Conservation (phyloP, 768 basidiomycete genomes). For the Auricularia cornea region DNA sequence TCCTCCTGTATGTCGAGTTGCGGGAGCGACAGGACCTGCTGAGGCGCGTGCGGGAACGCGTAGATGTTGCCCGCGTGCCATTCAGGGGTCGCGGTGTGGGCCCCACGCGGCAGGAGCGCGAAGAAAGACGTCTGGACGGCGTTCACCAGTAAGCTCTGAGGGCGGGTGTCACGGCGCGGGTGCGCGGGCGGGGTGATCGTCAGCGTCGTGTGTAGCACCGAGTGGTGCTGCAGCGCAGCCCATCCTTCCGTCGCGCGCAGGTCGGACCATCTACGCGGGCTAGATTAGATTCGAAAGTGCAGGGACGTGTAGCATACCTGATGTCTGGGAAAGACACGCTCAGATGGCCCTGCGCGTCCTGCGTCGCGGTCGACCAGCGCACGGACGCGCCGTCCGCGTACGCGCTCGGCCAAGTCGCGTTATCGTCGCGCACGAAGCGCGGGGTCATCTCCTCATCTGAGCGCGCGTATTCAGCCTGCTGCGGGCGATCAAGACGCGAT, state of each 20-base stretch:
- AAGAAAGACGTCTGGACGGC: conserved; percentile 72
- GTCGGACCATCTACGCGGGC: conserved; percentile 49
- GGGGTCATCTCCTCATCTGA: conserved; percentile 34
- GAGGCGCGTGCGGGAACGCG: conserved; percentile 43
- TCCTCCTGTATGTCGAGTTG: conserved; percentile 32
- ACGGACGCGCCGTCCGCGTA: conserved; percentile 55
- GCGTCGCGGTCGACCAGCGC: conserved; percentile 43
- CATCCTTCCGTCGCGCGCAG: conserved; percentile 76
- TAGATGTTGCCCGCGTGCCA: conserved; percentile 93
- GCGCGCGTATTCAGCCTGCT: neutral
- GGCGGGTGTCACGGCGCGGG: conserved; percentile 22
- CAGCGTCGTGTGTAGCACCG: conserved; percentile 56
- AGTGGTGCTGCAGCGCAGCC: conserved; percentile 78
- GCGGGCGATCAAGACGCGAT: conserved; percentile 1
- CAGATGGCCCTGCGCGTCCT: conserved; percentile 39
- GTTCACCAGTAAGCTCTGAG: conserved; percentile 40
- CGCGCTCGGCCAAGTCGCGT: conserved; percentile 53
- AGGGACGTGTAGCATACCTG: conserved; percentile 31
- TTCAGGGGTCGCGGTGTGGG: conserved; percentile 25
- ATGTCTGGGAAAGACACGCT: conserved; percentile 57
- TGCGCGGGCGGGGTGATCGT: conserved; percentile 42
- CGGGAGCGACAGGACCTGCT: conserved; percentile 44
- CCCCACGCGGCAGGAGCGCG: conserved; percentile 44
- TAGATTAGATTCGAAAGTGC: neutral
- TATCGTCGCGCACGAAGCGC: conserved; percentile 35